Evolutionary conservation across 140 eudicot genomes (phyloP).

Genomic region (Stevia rebaudiana): DNA sequence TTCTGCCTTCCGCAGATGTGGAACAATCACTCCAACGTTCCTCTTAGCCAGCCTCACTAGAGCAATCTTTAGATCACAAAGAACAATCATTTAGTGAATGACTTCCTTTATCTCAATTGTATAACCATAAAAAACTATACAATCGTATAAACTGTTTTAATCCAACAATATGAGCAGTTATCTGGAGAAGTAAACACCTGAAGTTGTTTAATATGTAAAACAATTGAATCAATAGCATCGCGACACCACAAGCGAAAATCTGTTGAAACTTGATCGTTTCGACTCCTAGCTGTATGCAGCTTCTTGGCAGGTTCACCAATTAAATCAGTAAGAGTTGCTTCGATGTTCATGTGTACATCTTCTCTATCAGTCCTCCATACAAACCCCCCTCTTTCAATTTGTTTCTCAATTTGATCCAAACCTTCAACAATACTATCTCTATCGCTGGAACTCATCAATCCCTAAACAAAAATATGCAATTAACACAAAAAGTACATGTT

Average conservation of each 20-base stretch:
- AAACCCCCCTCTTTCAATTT: conserved; percentile 71
- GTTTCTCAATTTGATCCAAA: conserved; percentile 62
- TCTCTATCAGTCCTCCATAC: conserved; percentile 94
- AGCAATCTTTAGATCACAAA: conserved; percentile 41
- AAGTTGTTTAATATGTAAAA: conserved; percentile 48
- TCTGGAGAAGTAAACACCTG: conserved; percentile 39
- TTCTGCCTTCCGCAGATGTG: conserved; percentile 93
- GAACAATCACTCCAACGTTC: conserved; percentile 72
- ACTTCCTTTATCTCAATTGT: not conserved
- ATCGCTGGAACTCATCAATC: conserved; percentile 55
- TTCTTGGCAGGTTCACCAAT: conserved; percentile 98
- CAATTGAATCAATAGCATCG: conserved; percentile 68
- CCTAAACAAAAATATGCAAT: conserved; percentile 31
- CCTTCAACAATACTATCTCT: conserved; percentile 67
- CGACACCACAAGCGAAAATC: conserved; percentile 98
- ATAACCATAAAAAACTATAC: not conserved
- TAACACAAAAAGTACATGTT: not conserved
- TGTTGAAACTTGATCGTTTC: conserved; percentile 95
- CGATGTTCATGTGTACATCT: conserved; percentile 97
- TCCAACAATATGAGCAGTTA: not conserved
- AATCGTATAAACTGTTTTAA: too few relatives aligned
- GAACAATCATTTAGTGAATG: not conserved
- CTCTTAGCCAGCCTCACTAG: conserved; percentile 65
- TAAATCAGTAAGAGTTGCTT: conserved; percentile 90
- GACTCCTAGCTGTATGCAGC: conserved; percentile 96